Base-by-base conservation (phyloP, 139 green algal species). In the Pedinophyceae sp. region DNA sequence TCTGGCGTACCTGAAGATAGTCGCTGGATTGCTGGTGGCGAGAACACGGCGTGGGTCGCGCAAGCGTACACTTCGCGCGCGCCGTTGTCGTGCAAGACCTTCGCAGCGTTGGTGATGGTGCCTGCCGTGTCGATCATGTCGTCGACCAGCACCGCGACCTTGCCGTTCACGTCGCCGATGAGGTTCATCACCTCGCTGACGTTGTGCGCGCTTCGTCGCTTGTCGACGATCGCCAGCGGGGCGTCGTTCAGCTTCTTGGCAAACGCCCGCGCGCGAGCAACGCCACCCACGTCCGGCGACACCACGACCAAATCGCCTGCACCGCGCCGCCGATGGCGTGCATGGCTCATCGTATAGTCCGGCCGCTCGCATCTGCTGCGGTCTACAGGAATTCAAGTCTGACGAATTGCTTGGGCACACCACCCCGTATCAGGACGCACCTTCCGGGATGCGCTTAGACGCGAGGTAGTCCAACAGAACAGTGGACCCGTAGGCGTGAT, bases 111-210 rank as follows among this genome's bases (percentile, higher is more conserved):
- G 27, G 84, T 91, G 64, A 99, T 95, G 54, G 91, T 97, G 60
- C 90, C 90, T 48, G 89, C 86, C 0, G 88, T 97, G 77, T 97
- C 91, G 48, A 97, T 97, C 91, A 99, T 97, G 80, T 99, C 91
- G 65, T 99, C 91, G 55, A 99, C 87, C 65, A 99, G 83, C 52
- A 99, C 87, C 0, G 84, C 86, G 49, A 95, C 87, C 81, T 99
- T 99, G 67, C 87, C 92, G 17, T 75, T 62, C 22, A 99, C 92
- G 61, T 99, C 92, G 17, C 92, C 92, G 59, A 99, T 99, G 10
- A 99, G 62, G 76, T 99, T 97, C 92, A 99, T 98, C 34, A 97
- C 91, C 76, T 99, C 86, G 52, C 68, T 79, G 15, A 95, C 84
- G 65, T 99, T 99, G 83, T 99, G 91, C 28, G 79, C 77, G 16